These are phyloP conservation scores for Ceratocystis alfenasii DNA, from an alignment of 2,329 filamentous ascomycete genomes.

Conservation along the genomic window DNA sequence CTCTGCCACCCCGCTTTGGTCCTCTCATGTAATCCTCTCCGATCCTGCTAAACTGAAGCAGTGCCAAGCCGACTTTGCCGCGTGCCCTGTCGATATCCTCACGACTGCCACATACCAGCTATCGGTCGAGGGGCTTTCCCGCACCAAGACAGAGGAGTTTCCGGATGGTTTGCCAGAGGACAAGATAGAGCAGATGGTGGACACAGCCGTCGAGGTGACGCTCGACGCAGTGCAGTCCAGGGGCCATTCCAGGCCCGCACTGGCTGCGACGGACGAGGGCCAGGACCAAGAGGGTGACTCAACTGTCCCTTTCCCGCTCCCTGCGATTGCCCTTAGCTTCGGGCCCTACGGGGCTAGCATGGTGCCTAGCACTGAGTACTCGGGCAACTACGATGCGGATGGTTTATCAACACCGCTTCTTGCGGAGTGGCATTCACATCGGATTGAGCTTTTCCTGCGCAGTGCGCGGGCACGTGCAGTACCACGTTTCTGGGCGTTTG, in stretches of 20 bases:
- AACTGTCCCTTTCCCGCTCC: conserved; percentile 14
- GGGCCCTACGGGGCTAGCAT: conserved; percentile 58
- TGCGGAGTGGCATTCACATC: conserved; percentile 43
- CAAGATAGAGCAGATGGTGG: conserved; percentile 26
- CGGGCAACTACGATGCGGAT: conserved; percentile 43
- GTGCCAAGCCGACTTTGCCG: conserved; percentile 46
- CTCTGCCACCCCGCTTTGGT: conserved; percentile 50
- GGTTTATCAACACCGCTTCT: conserved; percentile 37
- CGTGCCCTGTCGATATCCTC: conserved; percentile 48
- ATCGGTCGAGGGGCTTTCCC: conserved; percentile 44
- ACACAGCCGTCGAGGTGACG: conserved; percentile 36
- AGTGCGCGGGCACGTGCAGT: conserved; percentile 43
- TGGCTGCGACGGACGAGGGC: too few species aligned
- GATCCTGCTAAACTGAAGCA: conserved; percentile 38
- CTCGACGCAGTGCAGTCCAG: conserved; percentile 27
- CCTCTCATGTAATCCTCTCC: conserved; percentile 51
- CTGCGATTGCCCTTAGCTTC: conserved; percentile 44
- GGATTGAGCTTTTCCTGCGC: conserved; percentile 42
- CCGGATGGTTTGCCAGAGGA: conserved; percentile 33
- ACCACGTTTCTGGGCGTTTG: conserved; percentile 48
- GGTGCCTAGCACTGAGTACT: conserved; percentile 54
- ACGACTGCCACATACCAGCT: conserved; percentile 58
- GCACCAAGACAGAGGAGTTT: conserved; percentile 34
- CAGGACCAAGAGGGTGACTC: not conserved
- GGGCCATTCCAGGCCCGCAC: not conserved